Base-by-base conservation (phyloP, 2,329 filamentous ascomycete species). In the Fusarium hainanense region DNA sequence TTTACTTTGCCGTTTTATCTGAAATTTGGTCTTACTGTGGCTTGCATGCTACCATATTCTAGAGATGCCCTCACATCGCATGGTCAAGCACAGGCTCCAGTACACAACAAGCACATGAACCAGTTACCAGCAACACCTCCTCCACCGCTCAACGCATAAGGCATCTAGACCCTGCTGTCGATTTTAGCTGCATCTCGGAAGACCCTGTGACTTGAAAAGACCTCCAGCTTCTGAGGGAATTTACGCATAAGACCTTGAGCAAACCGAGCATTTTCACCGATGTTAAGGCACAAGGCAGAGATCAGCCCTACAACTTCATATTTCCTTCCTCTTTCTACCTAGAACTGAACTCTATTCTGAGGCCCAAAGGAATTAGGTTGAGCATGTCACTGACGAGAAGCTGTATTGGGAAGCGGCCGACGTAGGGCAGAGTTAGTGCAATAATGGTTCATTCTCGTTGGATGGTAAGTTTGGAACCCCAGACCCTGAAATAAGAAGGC, bases 401-500 rank as follows among this genome's bases (percentile, higher is more conserved):
- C 16, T 27, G 18, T 23, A 47, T 30, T 28, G 14, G 16, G 23
- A 54, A 60, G 54, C 46, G 42, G 65, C 51, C 42, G 49, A 69
- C 34, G 43, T 61, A 57, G 60, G 66, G 59, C 52, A 69, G 59
- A 62, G 25, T 61, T 61, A 64, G 54, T 57, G 54, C 28, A 23
- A 4, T 32, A 46, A 59, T 58, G 60, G 54, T 44, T 41, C 41
- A 23, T 51, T 47, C 40, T 43, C 41, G 60, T 70, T 63, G 66
- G 63, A 59, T 46, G 50, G 56, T 48, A 50, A 63, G 49, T 69
- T 58, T 59, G 61, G 64, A 70, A 64, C 58, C 60, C 63, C 55
- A 46, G 58, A 54, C 64, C 68, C 51, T 63, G 68, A 41, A 41
- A 55, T 20, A 63, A 72, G 37, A 67, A 74, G 71, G 47, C 56